Base-by-base conservation (phyloP, 2,329 filamentous ascomycete species). In the Colletotrichum liriopes region DNA sequence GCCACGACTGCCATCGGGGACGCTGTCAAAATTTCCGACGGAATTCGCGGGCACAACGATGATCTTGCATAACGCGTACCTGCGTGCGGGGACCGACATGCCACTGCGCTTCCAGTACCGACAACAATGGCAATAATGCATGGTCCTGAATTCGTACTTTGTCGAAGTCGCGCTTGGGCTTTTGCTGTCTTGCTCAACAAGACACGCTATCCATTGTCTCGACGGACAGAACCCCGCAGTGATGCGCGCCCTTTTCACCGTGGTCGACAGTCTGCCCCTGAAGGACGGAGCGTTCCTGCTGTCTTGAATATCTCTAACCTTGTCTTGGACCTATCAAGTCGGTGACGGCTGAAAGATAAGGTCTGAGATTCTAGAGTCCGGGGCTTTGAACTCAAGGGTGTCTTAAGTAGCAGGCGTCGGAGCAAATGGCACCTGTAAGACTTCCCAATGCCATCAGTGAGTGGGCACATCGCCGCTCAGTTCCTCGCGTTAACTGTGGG, bases 41-140 rank as follows among this genome's bases (percentile, higher is more conserved):
- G 70, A 62, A 54, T 54, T 72, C 66, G 70, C 61, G 60, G 67
- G 69, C 65, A 45, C 63, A 56, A 49, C 70, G 66, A 73, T 73
- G 49, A 73, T 73, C 71, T 71, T 73, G 67, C 73, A 67, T 62
- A 56, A 65, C 29, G 37, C 37, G 39, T 52, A 51, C 37, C 35
- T 56, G 43, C 45, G 35, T 67, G 35, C 51, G 51, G 64, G 58
- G 64, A 11, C 26, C 35, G 39, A 55, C 43, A 58, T 32, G 47
- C 56, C 20, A 35, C 26, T 51, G 41, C 49, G 45, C 66, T 71
- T 26, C 41, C 49, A 51, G 16, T 55, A 41, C 41, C 64, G 68
- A 63, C 39, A 49, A 39, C 18, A 67, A 70, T 61, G 26, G 55
- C 35, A 63, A 37, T 23, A 67, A 52, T 58, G 63, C 56, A 63